These are phyloP conservation scores for Aureobasidium sp. DNA, from an alignment of 2,329 filamentous ascomycete genomes.

Conservation along the genomic window DNA sequence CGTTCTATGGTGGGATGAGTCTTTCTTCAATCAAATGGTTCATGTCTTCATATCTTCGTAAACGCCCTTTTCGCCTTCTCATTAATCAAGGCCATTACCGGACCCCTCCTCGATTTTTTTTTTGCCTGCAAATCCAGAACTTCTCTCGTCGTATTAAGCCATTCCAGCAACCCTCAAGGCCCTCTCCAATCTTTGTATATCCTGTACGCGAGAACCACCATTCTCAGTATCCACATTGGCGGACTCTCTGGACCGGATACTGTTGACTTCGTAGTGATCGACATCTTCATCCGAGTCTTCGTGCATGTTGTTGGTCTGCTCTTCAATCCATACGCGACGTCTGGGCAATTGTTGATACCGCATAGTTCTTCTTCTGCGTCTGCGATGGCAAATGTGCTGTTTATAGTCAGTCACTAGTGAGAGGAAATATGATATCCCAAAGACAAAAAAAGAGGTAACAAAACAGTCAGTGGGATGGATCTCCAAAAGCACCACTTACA, in stretches of 20 bases:
- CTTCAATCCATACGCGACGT: background rate
- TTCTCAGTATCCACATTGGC: background rate
- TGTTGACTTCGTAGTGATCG: background rate
- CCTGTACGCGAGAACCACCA: background rate
- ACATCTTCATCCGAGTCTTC: background rate
- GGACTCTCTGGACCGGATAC: background rate
- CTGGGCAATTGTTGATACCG: background rate
- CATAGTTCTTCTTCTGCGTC: background rate
- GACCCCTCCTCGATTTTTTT: background rate
- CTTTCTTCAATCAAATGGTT: background rate
- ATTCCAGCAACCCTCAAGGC: background rate
- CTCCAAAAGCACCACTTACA: background rate
- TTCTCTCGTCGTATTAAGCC: background rate
- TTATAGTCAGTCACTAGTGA: background rate
- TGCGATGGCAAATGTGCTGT: background rate
- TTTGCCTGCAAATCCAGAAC: background rate
- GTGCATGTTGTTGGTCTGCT: background rate
- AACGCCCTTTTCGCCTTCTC: background rate
- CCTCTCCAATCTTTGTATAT: background rate
- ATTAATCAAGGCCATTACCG: background rate
- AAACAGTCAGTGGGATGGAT: too few species aligned
- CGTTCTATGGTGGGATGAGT: background rate
- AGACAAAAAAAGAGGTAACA: too few species aligned
- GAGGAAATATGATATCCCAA: too few species aligned
- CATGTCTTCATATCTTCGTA: background rate